phyloP scores from a whole-genome alignment of 352 stramenopile genomes.

The Phytophthora brassicae region DNA sequence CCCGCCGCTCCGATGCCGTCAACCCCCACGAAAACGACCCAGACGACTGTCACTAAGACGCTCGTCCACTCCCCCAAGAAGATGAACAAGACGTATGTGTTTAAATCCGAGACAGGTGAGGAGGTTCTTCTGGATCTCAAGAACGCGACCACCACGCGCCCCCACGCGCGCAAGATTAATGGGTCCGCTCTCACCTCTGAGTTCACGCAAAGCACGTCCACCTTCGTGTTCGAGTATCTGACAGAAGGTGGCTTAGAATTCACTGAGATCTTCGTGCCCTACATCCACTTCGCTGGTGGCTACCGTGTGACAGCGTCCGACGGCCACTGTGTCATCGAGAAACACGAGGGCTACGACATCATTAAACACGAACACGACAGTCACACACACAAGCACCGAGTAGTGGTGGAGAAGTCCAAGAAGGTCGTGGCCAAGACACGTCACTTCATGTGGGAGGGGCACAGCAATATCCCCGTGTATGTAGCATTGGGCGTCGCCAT shows the following conservation, averaged over 20 bases:
- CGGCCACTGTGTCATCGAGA: conserved; percentile 38
- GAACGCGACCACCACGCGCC: conserved; percentile 36
- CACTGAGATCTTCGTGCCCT: conserved; percentile 41
- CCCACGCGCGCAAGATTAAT: conserved; percentile 60
- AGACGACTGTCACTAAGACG: conserved; percentile 30
- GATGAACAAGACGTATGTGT: conserved; percentile 30
- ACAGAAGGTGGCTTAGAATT: conserved; percentile 6
- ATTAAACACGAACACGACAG: conserved; percentile 40
- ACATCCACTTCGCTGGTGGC: conserved; percentile 33
- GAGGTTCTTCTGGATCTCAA: conserved; percentile 27
- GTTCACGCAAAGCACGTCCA: conserved; percentile 48
- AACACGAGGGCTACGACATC: conserved; percentile 53
- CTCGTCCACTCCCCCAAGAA: conserved; percentile 19
- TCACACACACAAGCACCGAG: conserved; percentile 31
- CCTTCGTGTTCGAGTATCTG: conserved; percentile 64
- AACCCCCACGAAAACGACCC: conserved; percentile 25
- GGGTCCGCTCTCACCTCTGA: conserved; percentile 52
- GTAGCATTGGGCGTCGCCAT: conserved; percentile 29
- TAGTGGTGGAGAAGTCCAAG: conserved; percentile 34
- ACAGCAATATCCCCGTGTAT: conserved; percentile 38
- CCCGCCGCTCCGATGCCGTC: conserved; percentile 13
- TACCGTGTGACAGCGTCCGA: conserved; percentile 41
- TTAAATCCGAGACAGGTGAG: conserved; percentile 26
- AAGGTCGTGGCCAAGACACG: conserved; percentile 10
- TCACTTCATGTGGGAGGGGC: conserved; percentile 15